Conservation (phyloP, 768 basidiomycete genomes). For the Leccinum uliginosum region DNA sequence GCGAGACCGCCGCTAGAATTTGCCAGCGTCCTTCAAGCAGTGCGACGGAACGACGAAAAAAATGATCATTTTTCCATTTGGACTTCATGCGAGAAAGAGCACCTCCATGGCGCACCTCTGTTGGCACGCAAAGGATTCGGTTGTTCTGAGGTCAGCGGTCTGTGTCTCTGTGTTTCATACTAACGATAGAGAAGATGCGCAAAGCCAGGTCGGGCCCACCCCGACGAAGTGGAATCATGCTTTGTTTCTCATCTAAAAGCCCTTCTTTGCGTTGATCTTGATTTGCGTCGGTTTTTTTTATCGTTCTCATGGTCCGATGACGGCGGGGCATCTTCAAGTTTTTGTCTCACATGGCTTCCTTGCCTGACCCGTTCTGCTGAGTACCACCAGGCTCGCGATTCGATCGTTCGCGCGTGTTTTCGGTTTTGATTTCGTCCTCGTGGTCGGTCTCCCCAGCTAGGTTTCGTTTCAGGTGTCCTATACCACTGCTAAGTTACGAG, state of each 20-base stretch:
- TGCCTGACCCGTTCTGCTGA: background rate
- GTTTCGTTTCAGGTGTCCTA: background rate
- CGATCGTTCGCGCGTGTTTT: background rate
- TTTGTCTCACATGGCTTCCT: background rate
- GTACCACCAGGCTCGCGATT: background rate
- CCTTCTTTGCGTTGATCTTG: constrained; percentile 1
- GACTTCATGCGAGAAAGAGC: too few species aligned
- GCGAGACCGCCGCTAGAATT: too few species aligned
- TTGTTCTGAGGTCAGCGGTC: too few species aligned
- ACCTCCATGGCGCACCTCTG: too few species aligned
- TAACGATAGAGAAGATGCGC: too few species aligned
- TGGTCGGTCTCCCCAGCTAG: background rate
- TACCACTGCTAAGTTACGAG: background rate
- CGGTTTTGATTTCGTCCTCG: background rate
- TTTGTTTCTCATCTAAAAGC: constrained; percentile 7
- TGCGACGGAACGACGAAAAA: too few species aligned
- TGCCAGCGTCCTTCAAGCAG: too few species aligned
- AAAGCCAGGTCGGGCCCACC: too few species aligned
- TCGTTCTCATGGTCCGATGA: constrained; percentile 7
- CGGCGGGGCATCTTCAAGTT: background rate
- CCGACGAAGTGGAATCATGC: too few species aligned
- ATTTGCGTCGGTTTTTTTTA: background rate
- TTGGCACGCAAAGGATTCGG: too few species aligned
- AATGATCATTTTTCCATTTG: too few species aligned
- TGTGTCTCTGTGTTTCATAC: too few species aligned